Conservation (phyloP, 2,329 filamentous ascomycete genomes). For the Cercospora beticola region DNA sequence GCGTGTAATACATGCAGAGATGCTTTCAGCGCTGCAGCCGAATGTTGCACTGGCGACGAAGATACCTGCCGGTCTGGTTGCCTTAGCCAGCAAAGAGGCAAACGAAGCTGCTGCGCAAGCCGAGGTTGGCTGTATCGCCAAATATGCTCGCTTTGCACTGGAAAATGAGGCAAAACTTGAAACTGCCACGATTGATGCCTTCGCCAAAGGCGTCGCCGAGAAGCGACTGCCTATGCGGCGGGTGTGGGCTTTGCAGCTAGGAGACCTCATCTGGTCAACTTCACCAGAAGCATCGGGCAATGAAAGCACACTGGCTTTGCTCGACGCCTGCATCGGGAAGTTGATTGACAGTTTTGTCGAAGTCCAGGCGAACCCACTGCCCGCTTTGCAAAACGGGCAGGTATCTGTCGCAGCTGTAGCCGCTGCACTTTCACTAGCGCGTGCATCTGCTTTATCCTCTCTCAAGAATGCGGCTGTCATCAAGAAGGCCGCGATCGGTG, state of each 20-base stretch:
- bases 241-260: conserved; percentile 75
- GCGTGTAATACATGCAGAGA: conserved; percentile 76
- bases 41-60: conserved; percentile 64
- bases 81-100: conserved; percentile 76
- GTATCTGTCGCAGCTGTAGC: conserved; percentile 76
- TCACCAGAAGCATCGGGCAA: conserved; percentile 50
- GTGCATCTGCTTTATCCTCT: conserved; percentile 53
- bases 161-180: conserved; percentile 61
- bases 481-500: conserved; percentile 63
- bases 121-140: conserved; percentile 70
- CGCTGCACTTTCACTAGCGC: conserved; percentile 59
- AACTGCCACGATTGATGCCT: conserved; percentile 66
- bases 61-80: conserved; percentile 64
- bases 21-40: conserved; percentile 65
- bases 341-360: conserved; percentile 74
- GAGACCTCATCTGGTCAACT: conserved; percentile 65
- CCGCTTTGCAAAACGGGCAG: conserved; percentile 79
- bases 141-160: conserved; percentile 64
- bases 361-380: conserved; percentile 71
- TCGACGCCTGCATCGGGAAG: conserved; percentile 53
- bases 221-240: conserved; percentile 78
- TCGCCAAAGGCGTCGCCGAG: conserved; percentile 79
- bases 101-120: conserved; percentile 79
- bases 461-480: conserved; percentile 58
- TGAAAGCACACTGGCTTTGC: conserved; percentile 48